A percentile compares a stretch with the other conserved stretches of the same genome.
Conservation (phyloP, 2,329 filamentous ascomycete species). For the Colletotrichum spaethianum region DNA sequence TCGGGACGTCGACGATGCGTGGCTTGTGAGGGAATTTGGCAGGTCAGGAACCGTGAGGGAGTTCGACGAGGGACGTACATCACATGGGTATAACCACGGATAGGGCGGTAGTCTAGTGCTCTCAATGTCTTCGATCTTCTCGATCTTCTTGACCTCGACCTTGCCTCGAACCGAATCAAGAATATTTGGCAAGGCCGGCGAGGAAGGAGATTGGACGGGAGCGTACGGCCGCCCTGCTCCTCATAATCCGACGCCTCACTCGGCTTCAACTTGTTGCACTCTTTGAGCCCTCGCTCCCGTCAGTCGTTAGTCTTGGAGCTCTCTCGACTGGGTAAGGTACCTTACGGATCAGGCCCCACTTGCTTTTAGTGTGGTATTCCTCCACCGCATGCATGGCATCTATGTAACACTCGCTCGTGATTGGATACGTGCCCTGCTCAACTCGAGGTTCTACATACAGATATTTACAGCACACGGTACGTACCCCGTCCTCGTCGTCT, state of each 20-base stretch:
- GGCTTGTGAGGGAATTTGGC: not conserved
- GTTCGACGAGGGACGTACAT: not conserved
- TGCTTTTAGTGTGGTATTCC: slow-evolving; percentile 30
- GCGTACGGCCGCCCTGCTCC: not conserved
- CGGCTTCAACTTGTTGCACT: not conserved
- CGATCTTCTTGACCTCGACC: not conserved
- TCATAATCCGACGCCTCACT: not conserved
- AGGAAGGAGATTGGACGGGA: not conserved
- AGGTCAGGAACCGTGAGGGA: not conserved
- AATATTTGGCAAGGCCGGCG: not conserved
- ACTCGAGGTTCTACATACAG: not conserved
- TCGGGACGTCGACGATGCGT: not conserved
- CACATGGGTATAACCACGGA: not conserved
- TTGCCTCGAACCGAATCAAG: not conserved
- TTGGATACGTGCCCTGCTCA: not conserved
- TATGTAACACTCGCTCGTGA: not conserved
- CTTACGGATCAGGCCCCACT: slow-evolving; percentile 14
- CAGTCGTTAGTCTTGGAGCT: not conserved
- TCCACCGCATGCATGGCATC: slow-evolving; percentile 36
- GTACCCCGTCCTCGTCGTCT: slow-evolving; percentile 6
- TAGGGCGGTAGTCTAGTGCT: not conserved
- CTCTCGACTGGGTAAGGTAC: slow-evolving; percentile 17
- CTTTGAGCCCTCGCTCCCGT: not conserved
- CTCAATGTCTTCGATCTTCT: not conserved
- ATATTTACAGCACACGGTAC: slow-evolving; percentile 21